Percentiles rank a stretch among this genome's conserved stretches.
These are phyloP conservation scores for Lipomyces orientalis DNA, from an alignment of 805 yeast genomes.

Conservation along the genomic window DNA sequence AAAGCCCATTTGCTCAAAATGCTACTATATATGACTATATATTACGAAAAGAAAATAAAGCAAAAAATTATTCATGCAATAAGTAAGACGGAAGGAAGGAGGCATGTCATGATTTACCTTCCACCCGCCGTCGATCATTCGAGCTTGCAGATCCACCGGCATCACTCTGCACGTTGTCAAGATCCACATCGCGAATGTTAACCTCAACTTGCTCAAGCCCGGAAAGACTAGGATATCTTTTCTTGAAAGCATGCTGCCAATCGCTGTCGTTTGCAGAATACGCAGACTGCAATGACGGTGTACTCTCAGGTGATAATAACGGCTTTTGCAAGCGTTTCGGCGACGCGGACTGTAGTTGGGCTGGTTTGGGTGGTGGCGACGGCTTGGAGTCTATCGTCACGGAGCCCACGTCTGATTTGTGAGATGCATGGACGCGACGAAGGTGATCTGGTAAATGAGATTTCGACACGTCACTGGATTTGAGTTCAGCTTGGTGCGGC, in stretches of 20 bases:
- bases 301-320: neutral
- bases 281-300: neutral
- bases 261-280: constrained; percentile 1
- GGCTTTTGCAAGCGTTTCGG: constrained; percentile 4
- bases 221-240: constrained; percentile 11
- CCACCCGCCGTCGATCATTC: neutral
- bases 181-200: constrained; percentile 4
- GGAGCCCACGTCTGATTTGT: constrained; percentile 2
- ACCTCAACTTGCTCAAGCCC: constrained; percentile 11
- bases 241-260: constrained; percentile 11
- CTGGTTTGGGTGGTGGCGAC: constrained; percentile 22
- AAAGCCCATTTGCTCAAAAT: neutral
- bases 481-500: neutral
- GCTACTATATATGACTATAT: neutral
- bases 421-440: neutral
- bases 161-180: neutral
- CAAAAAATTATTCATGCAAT: neutral
- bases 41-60: neutral
- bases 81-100: neutral
- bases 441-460: neutral
- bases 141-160: neutral
- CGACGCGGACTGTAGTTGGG: constrained; percentile 17
- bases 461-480: neutral
- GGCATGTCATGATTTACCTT: neutral
- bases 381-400: constrained; percentile 5